Evolutionary conservation across 805 yeast genomes (phyloP).

Genomic region (Metschnikowia kofuensis): DNA sequence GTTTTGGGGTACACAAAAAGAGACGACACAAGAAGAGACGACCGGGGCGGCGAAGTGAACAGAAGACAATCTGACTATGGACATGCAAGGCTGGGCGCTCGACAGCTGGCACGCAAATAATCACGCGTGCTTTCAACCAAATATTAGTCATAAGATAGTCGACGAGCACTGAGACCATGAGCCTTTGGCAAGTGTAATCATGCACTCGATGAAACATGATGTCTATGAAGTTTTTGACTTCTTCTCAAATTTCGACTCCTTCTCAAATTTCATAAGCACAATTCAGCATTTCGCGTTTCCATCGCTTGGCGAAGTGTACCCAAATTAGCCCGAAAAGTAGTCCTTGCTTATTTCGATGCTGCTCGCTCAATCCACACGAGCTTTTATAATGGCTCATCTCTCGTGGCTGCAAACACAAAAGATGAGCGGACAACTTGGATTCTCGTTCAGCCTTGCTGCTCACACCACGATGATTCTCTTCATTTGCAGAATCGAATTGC

Average conservation of each 20-base stretch:
- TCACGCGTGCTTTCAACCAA: not conserved
- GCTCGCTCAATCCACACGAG: not conserved
- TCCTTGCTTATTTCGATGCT: not conserved
- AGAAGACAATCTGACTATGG: not conserved
- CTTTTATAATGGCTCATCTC: not conserved
- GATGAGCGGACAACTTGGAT: not conserved
- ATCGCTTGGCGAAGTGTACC: no score
- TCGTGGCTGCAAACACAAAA: not conserved
- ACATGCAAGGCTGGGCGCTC: not conserved
- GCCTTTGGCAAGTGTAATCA: no score
- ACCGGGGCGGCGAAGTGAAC: not conserved
- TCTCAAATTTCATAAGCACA: no score
- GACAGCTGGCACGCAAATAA: not conserved
- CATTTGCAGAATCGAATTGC: not conserved
- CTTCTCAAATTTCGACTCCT: no score
- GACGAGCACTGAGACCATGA: no score
- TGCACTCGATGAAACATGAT: no score
- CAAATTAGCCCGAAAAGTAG: not conserved
- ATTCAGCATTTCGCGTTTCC: no score
- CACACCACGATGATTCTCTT: not conserved
- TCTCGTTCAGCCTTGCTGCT: not conserved
- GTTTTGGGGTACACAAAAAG: constrained; percentile 18
- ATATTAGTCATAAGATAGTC: not conserved
- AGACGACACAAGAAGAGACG: constrained; percentile 4
- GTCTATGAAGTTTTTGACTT: no score